phyloP scores from a whole-genome alignment of 176 grass and related monocot genomes.

The Phoenix roebelenii region DNA sequence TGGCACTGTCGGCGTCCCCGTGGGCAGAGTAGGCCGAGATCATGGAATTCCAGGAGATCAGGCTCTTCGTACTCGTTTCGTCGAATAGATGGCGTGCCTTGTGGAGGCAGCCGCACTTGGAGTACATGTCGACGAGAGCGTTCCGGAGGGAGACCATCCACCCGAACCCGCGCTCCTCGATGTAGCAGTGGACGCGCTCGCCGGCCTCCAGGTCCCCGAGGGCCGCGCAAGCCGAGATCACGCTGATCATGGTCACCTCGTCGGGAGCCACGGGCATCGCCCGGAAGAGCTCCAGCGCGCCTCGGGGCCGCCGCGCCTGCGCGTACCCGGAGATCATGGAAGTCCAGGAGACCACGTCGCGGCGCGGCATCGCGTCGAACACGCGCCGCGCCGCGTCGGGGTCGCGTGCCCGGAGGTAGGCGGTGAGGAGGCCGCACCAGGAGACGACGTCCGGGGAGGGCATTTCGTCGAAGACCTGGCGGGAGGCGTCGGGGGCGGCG shows the following conservation, averaged over 20 bases:
- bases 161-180: slow-evolving; percentile 40
- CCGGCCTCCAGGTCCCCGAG: slow-evolving; percentile 49
- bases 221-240: slow-evolving; percentile 39
- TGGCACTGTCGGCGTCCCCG: slow-evolving; percentile 24
- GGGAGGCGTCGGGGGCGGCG: slow-evolving; percentile 9
- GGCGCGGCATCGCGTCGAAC: slow-evolving; percentile 39
- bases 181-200: slow-evolving; percentile 19
- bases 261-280: slow-evolving; percentile 40
- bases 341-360: slow-evolving; percentile 48
- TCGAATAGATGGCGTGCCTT: slow-evolving; percentile 38
- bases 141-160: slow-evolving; percentile 52
- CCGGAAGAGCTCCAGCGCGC: slow-evolving; percentile 41
- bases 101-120: slow-evolving; percentile 37
- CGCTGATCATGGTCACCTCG: slow-evolving; percentile 52
- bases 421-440: slow-evolving; percentile 38
- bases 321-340: slow-evolving; percentile 46
- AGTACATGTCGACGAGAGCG: slow-evolving; percentile 53
- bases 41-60: slow-evolving; percentile 41
- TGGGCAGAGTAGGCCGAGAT: slow-evolving; percentile 46
- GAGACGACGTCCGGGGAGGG: slow-evolving; percentile 35
- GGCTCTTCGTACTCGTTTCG: slow-evolving; percentile 19
- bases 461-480: slow-evolving; percentile 41
- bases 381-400: slow-evolving; percentile 26
- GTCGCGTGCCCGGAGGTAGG: slow-evolving; percentile 26
- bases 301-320: slow-evolving; percentile 16